phyloP scores from a whole-genome alignment of 2,329 filamentous ascomycete species.

The Neospermospora avenae region DNA sequence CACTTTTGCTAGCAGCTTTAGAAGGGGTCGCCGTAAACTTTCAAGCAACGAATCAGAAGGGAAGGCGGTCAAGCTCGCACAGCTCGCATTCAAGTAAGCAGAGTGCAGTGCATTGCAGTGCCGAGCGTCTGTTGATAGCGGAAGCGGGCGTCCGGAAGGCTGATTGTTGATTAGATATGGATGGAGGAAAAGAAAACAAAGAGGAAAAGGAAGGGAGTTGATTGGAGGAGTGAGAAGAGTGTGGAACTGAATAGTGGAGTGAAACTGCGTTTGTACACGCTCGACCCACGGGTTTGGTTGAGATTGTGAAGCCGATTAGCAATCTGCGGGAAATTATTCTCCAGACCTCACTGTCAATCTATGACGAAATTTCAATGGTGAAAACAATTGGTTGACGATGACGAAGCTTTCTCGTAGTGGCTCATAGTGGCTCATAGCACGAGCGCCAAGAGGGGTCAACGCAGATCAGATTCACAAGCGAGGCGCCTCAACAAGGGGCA shows the following conservation, averaged over 20 bases:
- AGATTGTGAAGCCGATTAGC: background rate
- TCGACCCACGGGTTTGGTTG: background rate
- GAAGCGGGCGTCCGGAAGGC: background rate
- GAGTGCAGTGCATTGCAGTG: background rate
- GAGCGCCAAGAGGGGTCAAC: background rate
- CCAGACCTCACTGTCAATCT: background rate
- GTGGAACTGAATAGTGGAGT: background rate
- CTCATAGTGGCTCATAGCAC: background rate
- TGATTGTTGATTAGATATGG: no score
- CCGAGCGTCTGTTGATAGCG: background rate
- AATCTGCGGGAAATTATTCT: background rate
- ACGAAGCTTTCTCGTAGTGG: background rate
- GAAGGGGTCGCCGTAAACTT: background rate
- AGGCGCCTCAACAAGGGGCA: background rate
- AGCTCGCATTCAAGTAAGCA: background rate
- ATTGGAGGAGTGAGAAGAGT: no score
- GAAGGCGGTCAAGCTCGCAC: background rate
- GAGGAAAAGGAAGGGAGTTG: no score
- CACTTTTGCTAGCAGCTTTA: background rate
- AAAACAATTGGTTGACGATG: background rate
- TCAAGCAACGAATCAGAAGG: background rate
- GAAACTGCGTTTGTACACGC: background rate
- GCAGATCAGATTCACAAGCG: background rate
- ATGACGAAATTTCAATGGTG: background rate
- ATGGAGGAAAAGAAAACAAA: no score